These are phyloP conservation scores for Calocera cornea DNA, from an alignment of 768 basidiomycete species.

Conservation along the genomic window DNA sequence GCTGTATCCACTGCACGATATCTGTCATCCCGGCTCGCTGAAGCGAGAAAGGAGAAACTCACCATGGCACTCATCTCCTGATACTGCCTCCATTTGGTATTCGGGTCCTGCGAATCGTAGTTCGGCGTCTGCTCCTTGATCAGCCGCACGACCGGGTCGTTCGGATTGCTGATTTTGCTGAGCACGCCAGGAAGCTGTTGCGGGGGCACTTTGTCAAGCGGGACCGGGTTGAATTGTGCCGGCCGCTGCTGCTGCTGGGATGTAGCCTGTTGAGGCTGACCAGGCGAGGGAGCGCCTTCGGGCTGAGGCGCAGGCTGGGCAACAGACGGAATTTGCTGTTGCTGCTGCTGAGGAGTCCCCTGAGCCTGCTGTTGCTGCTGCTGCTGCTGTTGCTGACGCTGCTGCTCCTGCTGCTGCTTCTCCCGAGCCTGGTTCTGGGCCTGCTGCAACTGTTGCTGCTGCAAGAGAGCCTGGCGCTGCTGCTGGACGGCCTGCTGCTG, in stretches of 20 bases:
- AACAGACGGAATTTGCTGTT: background rate
- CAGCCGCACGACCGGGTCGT: background rate
- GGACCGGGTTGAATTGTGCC: background rate
- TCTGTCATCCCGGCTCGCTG: background rate
- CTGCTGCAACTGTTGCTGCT: slow-evolving; percentile 6
- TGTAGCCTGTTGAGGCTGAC: background rate
- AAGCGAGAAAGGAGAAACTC: background rate
- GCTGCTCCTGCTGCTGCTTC: slow-evolving; percentile 5
- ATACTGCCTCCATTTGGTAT: background rate
- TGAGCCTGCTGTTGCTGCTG: background rate
- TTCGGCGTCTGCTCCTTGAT: background rate
- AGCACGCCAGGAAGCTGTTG: background rate
- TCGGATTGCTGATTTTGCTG: background rate
- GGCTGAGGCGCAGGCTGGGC: background rate
- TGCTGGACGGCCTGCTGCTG: slow-evolving; percentile 6
- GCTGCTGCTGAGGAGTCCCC: background rate
- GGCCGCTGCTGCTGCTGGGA: background rate
- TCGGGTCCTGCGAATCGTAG: background rate
- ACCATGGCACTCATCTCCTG: background rate
- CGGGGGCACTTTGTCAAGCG: background rate
- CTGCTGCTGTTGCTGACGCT: background rate
- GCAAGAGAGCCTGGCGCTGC: background rate
- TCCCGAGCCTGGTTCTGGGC: background rate
- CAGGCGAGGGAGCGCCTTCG: background rate
- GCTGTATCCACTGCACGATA: background rate